phyloP scores from a whole-genome alignment of 371 early-diverging fungal genomes.

The Choanephora cucurbitarum region DNA sequence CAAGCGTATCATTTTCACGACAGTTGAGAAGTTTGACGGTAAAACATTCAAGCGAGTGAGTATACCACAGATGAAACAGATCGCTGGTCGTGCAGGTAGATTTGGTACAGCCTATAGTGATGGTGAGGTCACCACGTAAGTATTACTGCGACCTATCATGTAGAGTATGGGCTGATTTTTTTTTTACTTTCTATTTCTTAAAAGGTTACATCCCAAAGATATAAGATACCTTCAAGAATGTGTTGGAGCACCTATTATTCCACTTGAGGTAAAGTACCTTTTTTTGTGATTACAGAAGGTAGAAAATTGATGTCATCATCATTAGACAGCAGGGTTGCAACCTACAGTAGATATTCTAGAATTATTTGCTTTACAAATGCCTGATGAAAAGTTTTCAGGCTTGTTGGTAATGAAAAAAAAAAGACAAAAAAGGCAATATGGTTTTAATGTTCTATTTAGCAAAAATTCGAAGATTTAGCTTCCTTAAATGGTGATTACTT shows the following conservation, averaged over 20 bases:
- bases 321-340: slow-evolving; percentile 73
- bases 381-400: slow-evolving; percentile 60
- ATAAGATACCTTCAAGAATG: slow-evolving; percentile 33
- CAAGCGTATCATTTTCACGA: slow-evolving; percentile 82
- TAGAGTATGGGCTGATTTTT: slow-evolving; percentile 7
- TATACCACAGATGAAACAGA: slow-evolving; percentile 87
- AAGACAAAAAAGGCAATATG: background rate
- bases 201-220: slow-evolving; percentile 29
- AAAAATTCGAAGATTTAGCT: slow-evolving; percentile 72
- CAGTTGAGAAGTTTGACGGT: slow-evolving; percentile 82
- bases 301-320: background rate
- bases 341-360: slow-evolving; percentile 84
- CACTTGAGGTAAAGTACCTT: slow-evolving; percentile 33
- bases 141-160: no score
- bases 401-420: slow-evolving; percentile 54
- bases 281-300: no score
- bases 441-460: slow-evolving; percentile 22
- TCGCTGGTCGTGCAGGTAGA: slow-evolving; percentile 95
- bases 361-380: slow-evolving; percentile 74
- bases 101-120: slow-evolving; percentile 67
- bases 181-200: background rate
- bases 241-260: slow-evolving; percentile 32
- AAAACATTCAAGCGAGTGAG: slow-evolving; percentile 47
- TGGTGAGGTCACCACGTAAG: slow-evolving; percentile 71
- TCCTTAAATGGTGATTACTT: slow-evolving; percentile 71